phyloP scores from a whole-genome alignment of 1,284 basidiomycete genomes.

The Ceratobasidium sp. region DNA sequence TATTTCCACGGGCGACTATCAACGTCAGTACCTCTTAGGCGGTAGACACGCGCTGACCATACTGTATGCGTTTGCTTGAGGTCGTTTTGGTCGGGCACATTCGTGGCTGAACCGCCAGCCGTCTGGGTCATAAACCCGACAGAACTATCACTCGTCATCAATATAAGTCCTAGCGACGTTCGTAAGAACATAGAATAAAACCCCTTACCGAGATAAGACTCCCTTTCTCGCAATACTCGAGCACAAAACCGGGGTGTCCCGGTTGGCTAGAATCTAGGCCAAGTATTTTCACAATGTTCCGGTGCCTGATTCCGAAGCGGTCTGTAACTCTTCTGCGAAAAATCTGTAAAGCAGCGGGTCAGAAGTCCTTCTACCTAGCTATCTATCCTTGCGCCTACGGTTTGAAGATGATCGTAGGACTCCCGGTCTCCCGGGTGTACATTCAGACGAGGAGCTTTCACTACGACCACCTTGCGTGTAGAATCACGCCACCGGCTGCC shows the following conservation, averaged over 20 bases:
- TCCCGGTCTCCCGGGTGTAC: not conserved
- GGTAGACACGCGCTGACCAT: not conserved
- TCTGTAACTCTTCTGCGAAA: not conserved
- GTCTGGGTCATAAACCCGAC: not conserved
- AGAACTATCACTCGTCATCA: not conserved
- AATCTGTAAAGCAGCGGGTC: not conserved
- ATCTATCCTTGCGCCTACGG: not conserved
- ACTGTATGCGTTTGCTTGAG: slow-evolving; percentile 17
- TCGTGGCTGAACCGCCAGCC: not conserved
- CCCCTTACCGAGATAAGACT: not conserved
- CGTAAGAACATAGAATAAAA: not conserved
- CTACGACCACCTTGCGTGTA: not conserved
- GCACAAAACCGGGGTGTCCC: slow-evolving; percentile 17
- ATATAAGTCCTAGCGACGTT: not conserved
- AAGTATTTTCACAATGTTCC: slow-evolving; percentile 30
- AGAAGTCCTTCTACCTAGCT: too few species aligned
- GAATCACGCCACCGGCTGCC: not conserved
- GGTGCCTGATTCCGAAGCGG: slow-evolving; percentile 16
- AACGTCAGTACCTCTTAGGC: not conserved
- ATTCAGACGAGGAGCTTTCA: slow-evolving; percentile 17
- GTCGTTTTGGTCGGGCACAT: not conserved
- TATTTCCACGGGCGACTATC: not conserved
- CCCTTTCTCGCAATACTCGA: slow-evolving; percentile 2
- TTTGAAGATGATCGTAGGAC: slow-evolving; percentile 14
- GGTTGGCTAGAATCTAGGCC: slow-evolving; percentile 12